These are phyloP conservation scores for Capronia epimyces DNA, from an alignment of 2,329 filamentous ascomycete species.

Conservation along the genomic window DNA sequence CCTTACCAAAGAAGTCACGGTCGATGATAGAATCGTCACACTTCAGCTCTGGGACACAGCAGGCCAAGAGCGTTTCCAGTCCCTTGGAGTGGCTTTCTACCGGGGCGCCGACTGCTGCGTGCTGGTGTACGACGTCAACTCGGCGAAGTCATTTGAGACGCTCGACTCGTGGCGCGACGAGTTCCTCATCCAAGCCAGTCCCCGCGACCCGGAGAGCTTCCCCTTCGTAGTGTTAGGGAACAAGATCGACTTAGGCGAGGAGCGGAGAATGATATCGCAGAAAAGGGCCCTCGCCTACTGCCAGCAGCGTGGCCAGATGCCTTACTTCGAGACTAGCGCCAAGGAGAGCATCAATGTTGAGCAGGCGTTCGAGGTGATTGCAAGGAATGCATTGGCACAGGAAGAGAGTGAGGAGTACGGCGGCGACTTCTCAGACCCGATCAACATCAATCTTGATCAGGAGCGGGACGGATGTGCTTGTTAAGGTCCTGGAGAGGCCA, in stretches of 20 bases:
- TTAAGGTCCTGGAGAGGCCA: constrained; percentile 44
- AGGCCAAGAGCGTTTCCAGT: constrained; percentile 95
- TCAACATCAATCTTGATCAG: constrained; percentile 95
- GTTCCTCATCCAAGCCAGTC: constrained; percentile 94
- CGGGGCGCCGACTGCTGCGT: constrained; percentile 96
- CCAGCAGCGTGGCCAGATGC: constrained; percentile 93
- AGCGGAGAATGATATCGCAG: constrained; percentile 91
- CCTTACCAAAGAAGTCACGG: constrained; percentile 92
- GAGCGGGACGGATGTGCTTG: constrained; percentile 90
- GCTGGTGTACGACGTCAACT: constrained; percentile 97
- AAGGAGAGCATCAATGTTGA: constrained; percentile 99
- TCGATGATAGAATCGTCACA: constrained; percentile 93
- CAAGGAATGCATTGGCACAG: constrained; percentile 87
- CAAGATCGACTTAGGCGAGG: constrained; percentile 98
- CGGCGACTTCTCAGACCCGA: constrained; percentile 94
- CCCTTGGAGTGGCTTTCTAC: constrained; percentile 94
- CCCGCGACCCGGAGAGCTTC: constrained; percentile 93
- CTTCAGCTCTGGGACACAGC: constrained; percentile 99
- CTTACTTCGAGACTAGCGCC: constrained; percentile 98
- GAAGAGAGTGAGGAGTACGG: constrained; percentile 98
- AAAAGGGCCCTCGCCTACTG: constrained; percentile 97
- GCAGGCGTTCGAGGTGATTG: constrained; percentile 85
- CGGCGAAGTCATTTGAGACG: constrained; percentile 97
- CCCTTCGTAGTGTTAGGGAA: constrained; percentile 98
- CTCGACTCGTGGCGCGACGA: constrained; percentile 98